Percentiles rank a stretch among this genome's conserved stretches.
Evolutionary conservation across 495 filamentous ascomycete genomes (phyloP).

Genomic region (Sporormia fimetaria): DNA sequence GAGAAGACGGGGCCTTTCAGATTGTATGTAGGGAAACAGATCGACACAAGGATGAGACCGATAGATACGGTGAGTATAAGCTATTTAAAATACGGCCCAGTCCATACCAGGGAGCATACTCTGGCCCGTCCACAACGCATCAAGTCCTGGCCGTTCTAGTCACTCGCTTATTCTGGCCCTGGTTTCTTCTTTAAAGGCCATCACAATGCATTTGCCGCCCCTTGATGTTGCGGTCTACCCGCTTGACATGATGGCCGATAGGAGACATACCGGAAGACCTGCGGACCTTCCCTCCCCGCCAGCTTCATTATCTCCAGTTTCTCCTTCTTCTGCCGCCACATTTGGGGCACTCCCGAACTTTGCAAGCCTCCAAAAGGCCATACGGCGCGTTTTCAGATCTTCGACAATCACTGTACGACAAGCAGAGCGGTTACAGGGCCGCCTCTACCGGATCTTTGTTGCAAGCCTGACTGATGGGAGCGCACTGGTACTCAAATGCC

Average conservation of each 20-base stretch:
- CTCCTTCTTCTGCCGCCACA: slow-evolving; percentile 16
- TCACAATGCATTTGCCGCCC: slow-evolving; percentile 25
- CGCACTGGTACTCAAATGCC: slow-evolving; percentile 43
- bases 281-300: background rate
- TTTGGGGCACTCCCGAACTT: slow-evolving; percentile 19
- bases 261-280: slow-evolving; percentile 12
- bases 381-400: slow-evolving; percentile 36
- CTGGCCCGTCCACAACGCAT: no score
- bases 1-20: no score
- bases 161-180: background rate
- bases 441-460: slow-evolving; percentile 43
- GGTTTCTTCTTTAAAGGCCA: background rate
- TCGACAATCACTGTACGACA: slow-evolving; percentile 34
- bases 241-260: slow-evolving; percentile 24
- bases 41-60: no score
- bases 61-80: no score
- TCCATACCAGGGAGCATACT: no score
- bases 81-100: no score
- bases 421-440: slow-evolving; percentile 37
- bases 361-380: slow-evolving; percentile 34
- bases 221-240: slow-evolving; percentile 26
- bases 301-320: slow-evolving; percentile 14
- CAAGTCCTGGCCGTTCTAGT: no score
- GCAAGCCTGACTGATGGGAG: slow-evolving; percentile 45
- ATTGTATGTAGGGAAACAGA: no score